Percentiles rank a stretch among this genome's conserved stretches.
These are phyloP conservation scores for Stereum hirsutum DNA, from an alignment of 1,284 basidiomycete genomes.

Conservation along the genomic window DNA sequence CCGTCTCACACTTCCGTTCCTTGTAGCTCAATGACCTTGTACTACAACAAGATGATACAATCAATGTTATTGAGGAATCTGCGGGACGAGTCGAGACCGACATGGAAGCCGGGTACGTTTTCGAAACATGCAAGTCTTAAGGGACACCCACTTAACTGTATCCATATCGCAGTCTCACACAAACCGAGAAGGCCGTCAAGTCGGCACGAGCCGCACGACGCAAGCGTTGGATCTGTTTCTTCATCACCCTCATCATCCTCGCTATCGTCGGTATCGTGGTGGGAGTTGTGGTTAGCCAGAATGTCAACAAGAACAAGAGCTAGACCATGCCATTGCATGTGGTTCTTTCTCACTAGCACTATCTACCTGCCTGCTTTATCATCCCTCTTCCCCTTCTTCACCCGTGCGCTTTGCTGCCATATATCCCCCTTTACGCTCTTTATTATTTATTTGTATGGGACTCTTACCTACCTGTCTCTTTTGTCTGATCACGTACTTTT, in stretches of 20 bases:
- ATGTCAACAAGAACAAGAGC: no score
- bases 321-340: no score
- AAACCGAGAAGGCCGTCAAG: slow-evolving; percentile 67
- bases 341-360: no score
- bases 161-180: slow-evolving; percentile 33
- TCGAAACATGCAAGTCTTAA: slow-evolving; percentile 2
- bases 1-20: not conserved
- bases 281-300: slow-evolving; percentile 32
- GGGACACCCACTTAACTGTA: not conserved
- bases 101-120: slow-evolving; percentile 58
- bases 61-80: slow-evolving; percentile 54
- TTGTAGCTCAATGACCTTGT: slow-evolving; percentile 70
- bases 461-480: no score
- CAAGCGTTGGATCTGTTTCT: slow-evolving; percentile 78
- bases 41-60: slow-evolving; percentile 71
- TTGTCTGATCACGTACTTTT: no score
- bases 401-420: no score
- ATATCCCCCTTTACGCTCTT: no score
- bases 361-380: no score
- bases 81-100: slow-evolving; percentile 59
- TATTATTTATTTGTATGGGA: no score
- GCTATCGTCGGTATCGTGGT: slow-evolving; percentile 43
- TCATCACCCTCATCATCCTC: slow-evolving; percentile 40
- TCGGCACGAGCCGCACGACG: slow-evolving; percentile 64
- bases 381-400: no score